phyloP scores from a whole-genome alignment of 2,329 filamentous ascomycete species.

The Cercospora sp. region DNA sequence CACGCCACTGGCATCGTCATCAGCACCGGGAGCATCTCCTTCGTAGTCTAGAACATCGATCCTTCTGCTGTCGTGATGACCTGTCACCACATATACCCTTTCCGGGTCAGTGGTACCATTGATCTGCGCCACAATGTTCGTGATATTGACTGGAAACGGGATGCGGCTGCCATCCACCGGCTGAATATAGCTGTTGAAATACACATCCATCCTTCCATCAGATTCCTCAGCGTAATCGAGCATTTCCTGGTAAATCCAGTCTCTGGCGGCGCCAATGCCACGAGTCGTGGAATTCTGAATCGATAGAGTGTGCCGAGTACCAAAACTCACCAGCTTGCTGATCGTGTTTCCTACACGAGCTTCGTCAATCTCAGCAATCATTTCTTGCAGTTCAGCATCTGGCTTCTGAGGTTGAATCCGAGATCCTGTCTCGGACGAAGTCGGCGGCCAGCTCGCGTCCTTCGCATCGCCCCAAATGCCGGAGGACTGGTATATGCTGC shows the following conservation, averaged over 20 bases:
- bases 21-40: slow-evolving; percentile 57
- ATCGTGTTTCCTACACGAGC: slow-evolving; percentile 54
- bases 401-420: slow-evolving; percentile 45
- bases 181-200: slow-evolving; percentile 55
- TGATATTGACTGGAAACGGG: slow-evolving; percentile 54
- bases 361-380: slow-evolving; percentile 45
- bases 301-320: slow-evolving; percentile 59
- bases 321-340: slow-evolving; percentile 56
- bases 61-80: slow-evolving; percentile 57
- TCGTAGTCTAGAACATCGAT: slow-evolving; percentile 54
- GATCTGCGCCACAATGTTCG: slow-evolving; percentile 55
- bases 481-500: slow-evolving; percentile 26
- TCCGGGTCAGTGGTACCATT: slow-evolving; percentile 52
- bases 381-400: slow-evolving; percentile 42
- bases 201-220: slow-evolving; percentile 54
- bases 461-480: slow-evolving; percentile 28
- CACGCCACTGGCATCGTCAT: slow-evolving; percentile 59
- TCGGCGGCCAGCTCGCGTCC: slow-evolving; percentile 45
- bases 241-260: slow-evolving; percentile 58
- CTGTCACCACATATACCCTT: slow-evolving; percentile 56
- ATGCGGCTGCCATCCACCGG: slow-evolving; percentile 48
- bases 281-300: slow-evolving; percentile 52
- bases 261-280: slow-evolving; percentile 58
- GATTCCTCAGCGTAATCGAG: slow-evolving; percentile 49
- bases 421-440: slow-evolving; percentile 36